Conservation (phyloP, 129 eudicot genomes). For the Chrysanthemum lavandulifolium region DNA sequence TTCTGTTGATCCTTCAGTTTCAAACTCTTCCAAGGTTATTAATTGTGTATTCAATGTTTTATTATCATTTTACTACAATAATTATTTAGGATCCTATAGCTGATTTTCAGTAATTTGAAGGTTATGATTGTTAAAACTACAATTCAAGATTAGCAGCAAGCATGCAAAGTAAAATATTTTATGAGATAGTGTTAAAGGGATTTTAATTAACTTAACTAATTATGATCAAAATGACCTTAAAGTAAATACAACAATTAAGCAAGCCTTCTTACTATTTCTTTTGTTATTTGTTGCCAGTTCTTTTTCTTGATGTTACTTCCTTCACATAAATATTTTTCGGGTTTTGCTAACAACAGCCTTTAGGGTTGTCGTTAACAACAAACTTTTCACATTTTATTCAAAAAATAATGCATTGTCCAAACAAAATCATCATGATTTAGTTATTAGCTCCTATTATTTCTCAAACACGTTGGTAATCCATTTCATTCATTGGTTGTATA, state of each 20-base stretch:
- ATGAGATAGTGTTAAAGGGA: too few species aligned
- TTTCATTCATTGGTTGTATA: too few species aligned
- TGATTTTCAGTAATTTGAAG: not conserved
- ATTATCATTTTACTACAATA: not conserved
- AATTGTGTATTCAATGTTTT: not conserved
- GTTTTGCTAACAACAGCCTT: too few species aligned
- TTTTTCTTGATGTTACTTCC: slow-evolving; percentile 7
- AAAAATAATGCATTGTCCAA: too few species aligned
- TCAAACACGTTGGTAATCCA: too few species aligned
- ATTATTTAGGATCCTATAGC: not conserved
- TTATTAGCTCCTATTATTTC: too few species aligned
- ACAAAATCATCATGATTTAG: too few species aligned
- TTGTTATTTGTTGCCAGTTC: not conserved
- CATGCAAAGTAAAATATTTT: slow-evolving; percentile 3
- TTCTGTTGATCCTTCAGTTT: slow-evolving; percentile 25
- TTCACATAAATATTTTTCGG: not conserved
- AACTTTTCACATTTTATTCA: too few species aligned
- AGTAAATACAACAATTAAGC: not conserved
- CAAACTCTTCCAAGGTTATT: slow-evolving; percentile 76
- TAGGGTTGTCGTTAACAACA: too few species aligned
- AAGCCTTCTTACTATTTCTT: not conserved
- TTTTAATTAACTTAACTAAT: not conserved
- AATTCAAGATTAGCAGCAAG: slow-evolving; percentile 12
- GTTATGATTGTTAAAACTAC: not conserved
- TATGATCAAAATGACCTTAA: slow-evolving; percentile 1